These are phyloP conservation scores for Phoma sp. DNA, from an alignment of 2,329 filamentous ascomycete species.

Conservation along the genomic window DNA sequence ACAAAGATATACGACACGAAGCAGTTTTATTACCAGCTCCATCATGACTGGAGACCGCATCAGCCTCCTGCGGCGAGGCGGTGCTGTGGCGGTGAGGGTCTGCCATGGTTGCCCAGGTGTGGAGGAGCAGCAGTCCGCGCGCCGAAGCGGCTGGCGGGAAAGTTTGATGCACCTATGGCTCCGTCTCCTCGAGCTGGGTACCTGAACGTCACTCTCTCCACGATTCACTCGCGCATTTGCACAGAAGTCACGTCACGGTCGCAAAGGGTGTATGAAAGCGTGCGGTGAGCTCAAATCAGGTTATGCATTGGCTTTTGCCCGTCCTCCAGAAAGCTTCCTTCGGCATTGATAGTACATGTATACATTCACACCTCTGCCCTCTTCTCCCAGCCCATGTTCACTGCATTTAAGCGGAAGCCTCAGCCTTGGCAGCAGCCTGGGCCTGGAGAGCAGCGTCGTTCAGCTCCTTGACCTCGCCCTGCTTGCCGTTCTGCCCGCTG, in stretches of 20 bases:
- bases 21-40: constrained; percentile 22
- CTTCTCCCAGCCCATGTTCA: constrained; percentile 10
- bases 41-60: constrained; percentile 17
- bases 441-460: constrained; percentile 59
- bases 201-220: constrained; percentile 2
- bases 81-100: constrained; percentile 35
- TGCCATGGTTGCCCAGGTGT: constrained; percentile 37
- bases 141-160: constrained; percentile 33
- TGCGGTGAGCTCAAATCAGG: constrained; percentile 29
- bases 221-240: background rate
- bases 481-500: constrained; percentile 82
- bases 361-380: constrained; percentile 35
- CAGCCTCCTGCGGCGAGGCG: constrained; percentile 20
- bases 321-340: constrained; percentile 22
- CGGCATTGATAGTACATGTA: constrained; percentile 46
- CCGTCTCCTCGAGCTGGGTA: constrained; percentile 9
- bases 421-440: constrained; percentile 50
- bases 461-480: constrained; percentile 81
- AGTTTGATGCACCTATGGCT: constrained; percentile 18
- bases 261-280: background rate
- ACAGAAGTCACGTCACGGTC: constrained; percentile 15
- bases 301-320: constrained; percentile 37
- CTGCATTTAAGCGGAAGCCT: constrained; percentile 34
- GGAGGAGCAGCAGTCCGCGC: constrained; percentile 38
- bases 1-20: background rate